These are phyloP conservation scores for Orbilia javanica DNA, from an alignment of 2,329 filamentous ascomycete species.

Conservation along the genomic window DNA sequence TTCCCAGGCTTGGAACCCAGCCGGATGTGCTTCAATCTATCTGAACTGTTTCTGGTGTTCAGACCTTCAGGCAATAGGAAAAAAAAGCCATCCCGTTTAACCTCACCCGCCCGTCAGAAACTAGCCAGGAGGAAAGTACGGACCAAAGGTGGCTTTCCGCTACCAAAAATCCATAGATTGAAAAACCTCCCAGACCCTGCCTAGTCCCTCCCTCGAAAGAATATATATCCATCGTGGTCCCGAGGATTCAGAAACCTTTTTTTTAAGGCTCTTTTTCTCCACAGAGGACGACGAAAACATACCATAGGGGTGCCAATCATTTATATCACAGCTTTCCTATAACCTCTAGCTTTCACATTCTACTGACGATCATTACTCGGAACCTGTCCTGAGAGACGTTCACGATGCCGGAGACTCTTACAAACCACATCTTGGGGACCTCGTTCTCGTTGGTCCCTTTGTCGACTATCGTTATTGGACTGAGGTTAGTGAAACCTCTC, in stretches of 20 bases:
- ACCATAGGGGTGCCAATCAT: slow-evolving; percentile 55
- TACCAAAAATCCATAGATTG: slow-evolving; percentile 49
- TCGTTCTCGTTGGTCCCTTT: slow-evolving; percentile 60
- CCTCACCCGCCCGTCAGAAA: slow-evolving; percentile 56
- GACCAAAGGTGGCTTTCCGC: slow-evolving; percentile 57
- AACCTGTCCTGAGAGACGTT: slow-evolving; percentile 31
- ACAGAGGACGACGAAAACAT: slow-evolving; percentile 56
- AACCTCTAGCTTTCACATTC: slow-evolving; percentile 41
- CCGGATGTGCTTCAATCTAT: slow-evolving; percentile 52
- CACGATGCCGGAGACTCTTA: slow-evolving; percentile 38
- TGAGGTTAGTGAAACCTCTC: slow-evolving; percentile 60
- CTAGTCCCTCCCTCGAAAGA: slow-evolving; percentile 23
- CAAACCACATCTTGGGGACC: slow-evolving; percentile 55
- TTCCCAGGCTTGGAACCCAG: slow-evolving; percentile 41
- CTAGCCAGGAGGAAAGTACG: slow-evolving; percentile 39
- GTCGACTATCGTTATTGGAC: slow-evolving; percentile 60
- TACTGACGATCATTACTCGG: slow-evolving; percentile 53
- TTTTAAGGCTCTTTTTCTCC: slow-evolving; percentile 50
- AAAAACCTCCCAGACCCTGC: slow-evolving; percentile 23
- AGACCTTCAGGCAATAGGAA: slow-evolving; percentile 55
- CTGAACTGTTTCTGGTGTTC: slow-evolving; percentile 45
- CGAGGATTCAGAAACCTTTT: slow-evolving; percentile 36
- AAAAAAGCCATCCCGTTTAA: slow-evolving; percentile 59
- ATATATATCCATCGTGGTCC: slow-evolving; percentile 58
- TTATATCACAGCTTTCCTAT: slow-evolving; percentile 54